A percentile compares a stretch with the other conserved stretches of the same genome.
Evolutionary conservation across 495 filamentous ascomycete genomes (phyloP).

Genomic region (Podospora pseudopauciseta): DNA sequence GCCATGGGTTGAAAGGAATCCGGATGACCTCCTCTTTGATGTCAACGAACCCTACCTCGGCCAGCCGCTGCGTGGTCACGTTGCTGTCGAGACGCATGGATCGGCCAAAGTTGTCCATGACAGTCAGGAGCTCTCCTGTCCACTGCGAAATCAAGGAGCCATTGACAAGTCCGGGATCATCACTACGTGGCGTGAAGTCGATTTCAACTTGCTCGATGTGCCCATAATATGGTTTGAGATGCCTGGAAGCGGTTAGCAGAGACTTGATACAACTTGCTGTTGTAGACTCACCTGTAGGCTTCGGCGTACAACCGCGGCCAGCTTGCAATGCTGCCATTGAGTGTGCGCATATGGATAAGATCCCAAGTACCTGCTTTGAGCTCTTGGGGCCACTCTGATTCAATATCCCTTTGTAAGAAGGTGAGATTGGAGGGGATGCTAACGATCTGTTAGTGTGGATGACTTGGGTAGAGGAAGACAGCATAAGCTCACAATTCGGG

Average conservation of each 20-base stretch:
- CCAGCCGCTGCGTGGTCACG: slow-evolving; percentile 58
- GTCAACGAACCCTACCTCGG: slow-evolving; percentile 75
- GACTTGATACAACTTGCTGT: no score
- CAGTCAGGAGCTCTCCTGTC: slow-evolving; percentile 65
- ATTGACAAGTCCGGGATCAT: slow-evolving; percentile 56
- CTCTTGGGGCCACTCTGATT: slow-evolving; percentile 64
- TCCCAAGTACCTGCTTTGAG: slow-evolving; percentile 76
- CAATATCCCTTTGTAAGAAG: slow-evolving; percentile 73
- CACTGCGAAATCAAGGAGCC: slow-evolving; percentile 56
- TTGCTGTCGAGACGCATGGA: slow-evolving; percentile 64
- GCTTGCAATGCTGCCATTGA: slow-evolving; percentile 72
- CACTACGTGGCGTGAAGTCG: slow-evolving; percentile 74
- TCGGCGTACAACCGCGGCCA: slow-evolving; percentile 75
- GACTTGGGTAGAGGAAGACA: background rate
- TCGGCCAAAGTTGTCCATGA: slow-evolving; percentile 61
- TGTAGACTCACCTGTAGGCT: slow-evolving; percentile 55
- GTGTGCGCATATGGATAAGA: slow-evolving; percentile 78
- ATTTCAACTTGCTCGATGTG: slow-evolving; percentile 92
- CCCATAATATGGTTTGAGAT: slow-evolving; percentile 74
- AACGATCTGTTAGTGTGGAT: background rate
- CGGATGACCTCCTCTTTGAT: slow-evolving; percentile 71
- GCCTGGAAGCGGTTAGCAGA: slow-evolving; percentile 42
- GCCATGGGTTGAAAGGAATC: slow-evolving; percentile 78
- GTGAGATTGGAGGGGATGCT: slow-evolving; percentile 70
- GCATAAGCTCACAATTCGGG: slow-evolving; percentile 56